phyloP scores from a whole-genome alignment of 2,329 filamentous ascomycete genomes.

The Colletotrichum sp. region DNA sequence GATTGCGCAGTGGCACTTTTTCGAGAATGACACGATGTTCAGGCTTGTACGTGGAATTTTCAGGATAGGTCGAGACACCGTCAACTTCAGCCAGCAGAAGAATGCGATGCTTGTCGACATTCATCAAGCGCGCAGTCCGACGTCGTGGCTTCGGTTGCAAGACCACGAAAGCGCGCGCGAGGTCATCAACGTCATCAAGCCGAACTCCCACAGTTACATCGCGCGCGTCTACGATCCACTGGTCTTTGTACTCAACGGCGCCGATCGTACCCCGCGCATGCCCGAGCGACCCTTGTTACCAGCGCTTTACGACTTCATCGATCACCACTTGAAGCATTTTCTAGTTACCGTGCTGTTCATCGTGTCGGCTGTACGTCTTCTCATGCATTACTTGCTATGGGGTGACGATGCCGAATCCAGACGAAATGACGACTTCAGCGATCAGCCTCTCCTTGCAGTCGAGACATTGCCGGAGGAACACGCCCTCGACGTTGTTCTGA shows the following conservation, averaged over 20 bases:
- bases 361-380: conserved; percentile 67
- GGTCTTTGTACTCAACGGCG: conserved; percentile 72
- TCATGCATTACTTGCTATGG: conserved; percentile 79
- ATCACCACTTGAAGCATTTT: conserved; percentile 64
- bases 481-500: conserved; percentile 69
- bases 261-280: conserved; percentile 66
- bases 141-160: conserved; percentile 77
- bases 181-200: conserved; percentile 78
- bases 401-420: conserved; percentile 59
- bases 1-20: conserved; percentile 80
- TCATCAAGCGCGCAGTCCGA: conserved; percentile 77
- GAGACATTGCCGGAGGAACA: conserved; percentile 69
- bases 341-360: conserved; percentile 66
- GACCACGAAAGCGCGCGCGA: conserved; percentile 81
- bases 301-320: conserved; percentile 71
- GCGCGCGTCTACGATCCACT: conserved; percentile 78
- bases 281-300: conserved; percentile 56
- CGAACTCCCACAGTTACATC: conserved; percentile 72
- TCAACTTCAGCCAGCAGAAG: conserved; percentile 25
- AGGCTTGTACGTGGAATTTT: conserved; percentile 40
- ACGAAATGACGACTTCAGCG: conserved; percentile 49
- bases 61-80: conserved; percentile 30
- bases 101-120: conserved; percentile 60
- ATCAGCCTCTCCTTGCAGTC: conserved; percentile 60
- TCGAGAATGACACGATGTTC: conserved; percentile 60